Conservation (phyloP, 495 filamentous ascomycete genomes). For the Trichoderma erinaceum region DNA sequence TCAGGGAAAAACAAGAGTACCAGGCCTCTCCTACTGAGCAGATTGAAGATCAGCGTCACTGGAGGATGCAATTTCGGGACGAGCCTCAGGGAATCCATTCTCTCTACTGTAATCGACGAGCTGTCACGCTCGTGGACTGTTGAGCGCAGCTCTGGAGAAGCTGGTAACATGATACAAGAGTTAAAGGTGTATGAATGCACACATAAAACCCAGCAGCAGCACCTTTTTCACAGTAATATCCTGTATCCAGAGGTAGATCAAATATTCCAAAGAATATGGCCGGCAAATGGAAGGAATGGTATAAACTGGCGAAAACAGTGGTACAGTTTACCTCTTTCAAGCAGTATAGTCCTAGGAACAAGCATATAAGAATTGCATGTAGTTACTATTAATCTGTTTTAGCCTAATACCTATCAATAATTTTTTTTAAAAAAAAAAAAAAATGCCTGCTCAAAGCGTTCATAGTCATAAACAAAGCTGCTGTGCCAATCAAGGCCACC, state of each 20-base stretch:
- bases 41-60: neutral
- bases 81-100: neutral
- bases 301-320: neutral
- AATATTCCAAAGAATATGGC: neutral
- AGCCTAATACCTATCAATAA: no score
- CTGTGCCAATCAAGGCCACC: no score
- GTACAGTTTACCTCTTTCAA: neutral
- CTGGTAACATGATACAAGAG: neutral
- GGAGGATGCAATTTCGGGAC: neutral
- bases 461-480: no score
- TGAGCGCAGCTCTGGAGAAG: neutral
- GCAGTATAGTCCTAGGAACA: neutral
- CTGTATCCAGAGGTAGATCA: neutral
- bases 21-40: neutral
- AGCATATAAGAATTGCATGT: neutral
- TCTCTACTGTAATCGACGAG: neutral
- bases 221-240: neutral
- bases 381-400: neutral
- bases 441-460: no score
- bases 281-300: neutral
- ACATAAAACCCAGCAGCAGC: neutral
- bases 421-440: neutral
- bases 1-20: neutral
- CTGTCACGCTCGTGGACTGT: neutral
- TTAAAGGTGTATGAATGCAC: neutral